Evolutionary conservation across 352 stramenopile genomes (phyloP).

Genomic region (Nothophytophthora sp.): DNA sequence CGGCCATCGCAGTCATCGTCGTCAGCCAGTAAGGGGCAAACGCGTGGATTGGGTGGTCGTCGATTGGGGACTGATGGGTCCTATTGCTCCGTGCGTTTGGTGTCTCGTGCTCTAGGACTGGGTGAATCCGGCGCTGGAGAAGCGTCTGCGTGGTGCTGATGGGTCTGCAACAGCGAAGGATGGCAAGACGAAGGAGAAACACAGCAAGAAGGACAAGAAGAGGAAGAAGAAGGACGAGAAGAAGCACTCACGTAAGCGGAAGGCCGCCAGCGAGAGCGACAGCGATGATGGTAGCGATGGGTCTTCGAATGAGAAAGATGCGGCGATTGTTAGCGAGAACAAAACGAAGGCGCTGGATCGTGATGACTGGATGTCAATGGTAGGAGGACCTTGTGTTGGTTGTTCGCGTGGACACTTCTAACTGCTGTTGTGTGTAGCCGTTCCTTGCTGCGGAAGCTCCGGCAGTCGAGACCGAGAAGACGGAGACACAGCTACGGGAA

Average conservation of each 20-base stretch:
- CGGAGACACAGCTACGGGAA: slow-evolving; percentile 30
- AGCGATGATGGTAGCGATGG: slow-evolving; percentile 18
- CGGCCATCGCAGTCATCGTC: slow-evolving; percentile 2
- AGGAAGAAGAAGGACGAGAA: slow-evolving; percentile 35
- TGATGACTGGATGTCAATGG: slow-evolving; percentile 86
- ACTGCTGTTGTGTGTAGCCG: slow-evolving; percentile 17
- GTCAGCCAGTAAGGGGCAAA: slow-evolving; percentile 19
- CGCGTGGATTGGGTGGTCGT: neutral
- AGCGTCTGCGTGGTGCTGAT: slow-evolving; percentile 22
- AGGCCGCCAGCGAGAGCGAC: slow-evolving; percentile 24
- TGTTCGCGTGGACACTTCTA: neutral
- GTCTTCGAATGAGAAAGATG: too few species aligned
- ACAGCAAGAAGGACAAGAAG: slow-evolving; percentile 35
- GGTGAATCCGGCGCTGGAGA: slow-evolving; percentile 43
- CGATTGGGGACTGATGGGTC: neutral
- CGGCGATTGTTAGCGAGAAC: too few species aligned
- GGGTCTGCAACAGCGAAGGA: slow-evolving; percentile 5
- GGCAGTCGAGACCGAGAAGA: slow-evolving; percentile 36
- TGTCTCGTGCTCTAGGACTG: slow-evolving; percentile 26
- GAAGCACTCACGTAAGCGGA: slow-evolving; percentile 26
- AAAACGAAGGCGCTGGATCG: slow-evolving; percentile 29
- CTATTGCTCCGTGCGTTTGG: neutral
- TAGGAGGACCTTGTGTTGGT: slow-evolving; percentile 8
- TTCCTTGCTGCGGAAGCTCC: slow-evolving; percentile 40
- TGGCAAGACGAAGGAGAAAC: slow-evolving; percentile 25